These are phyloP conservation scores for Aspergillaceae sp. DNA, from an alignment of 2,329 filamentous ascomycete genomes.

Conservation along the genomic window DNA sequence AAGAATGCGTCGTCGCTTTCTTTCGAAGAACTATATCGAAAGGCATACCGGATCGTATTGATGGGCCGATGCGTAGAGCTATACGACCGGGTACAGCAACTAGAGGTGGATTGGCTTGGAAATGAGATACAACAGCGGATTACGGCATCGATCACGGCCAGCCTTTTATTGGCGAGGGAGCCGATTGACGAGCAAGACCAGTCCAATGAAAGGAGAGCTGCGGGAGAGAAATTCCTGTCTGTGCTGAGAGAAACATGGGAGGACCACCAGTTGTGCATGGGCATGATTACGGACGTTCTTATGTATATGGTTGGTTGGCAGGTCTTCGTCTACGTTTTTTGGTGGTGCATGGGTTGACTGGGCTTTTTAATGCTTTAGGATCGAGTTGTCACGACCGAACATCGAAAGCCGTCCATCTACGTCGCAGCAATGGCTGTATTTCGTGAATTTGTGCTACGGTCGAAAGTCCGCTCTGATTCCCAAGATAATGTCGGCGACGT, in stretches of 20 bases:
- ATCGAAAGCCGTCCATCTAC: conserved; percentile 69
- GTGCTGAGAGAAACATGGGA: conserved; percentile 73
- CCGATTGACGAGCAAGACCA: conserved; percentile 45
- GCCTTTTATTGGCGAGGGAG: conserved; percentile 51
- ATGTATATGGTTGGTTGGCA: conserved; percentile 70
- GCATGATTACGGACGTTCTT: conserved; percentile 90
- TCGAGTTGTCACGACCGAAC: conserved; percentile 68
- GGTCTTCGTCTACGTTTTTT: background rate
- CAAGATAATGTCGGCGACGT: conserved; percentile 55
- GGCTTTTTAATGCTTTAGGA: conserved; percentile 45
- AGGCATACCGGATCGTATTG: conserved; percentile 86
- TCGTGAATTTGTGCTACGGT: conserved; percentile 71
- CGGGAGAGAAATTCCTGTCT: conserved; percentile 74
- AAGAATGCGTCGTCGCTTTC: conserved; percentile 84
- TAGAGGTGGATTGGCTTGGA: conserved; percentile 75
- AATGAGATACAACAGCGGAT: conserved; percentile 65
- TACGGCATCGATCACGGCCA: conserved; percentile 59
- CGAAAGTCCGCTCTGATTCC: conserved; percentile 40
- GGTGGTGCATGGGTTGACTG: conserved; percentile 1
- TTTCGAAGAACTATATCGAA: conserved; percentile 91
- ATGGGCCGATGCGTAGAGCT: conserved; percentile 75
- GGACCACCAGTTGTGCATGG: conserved; percentile 85
- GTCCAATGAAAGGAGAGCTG: conserved; percentile 67
- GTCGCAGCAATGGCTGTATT: conserved; percentile 78
- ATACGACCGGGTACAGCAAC: conserved; percentile 69